Base-by-base conservation (phyloP, 805 yeast genomes). In the Ogataea angusta region DNA sequence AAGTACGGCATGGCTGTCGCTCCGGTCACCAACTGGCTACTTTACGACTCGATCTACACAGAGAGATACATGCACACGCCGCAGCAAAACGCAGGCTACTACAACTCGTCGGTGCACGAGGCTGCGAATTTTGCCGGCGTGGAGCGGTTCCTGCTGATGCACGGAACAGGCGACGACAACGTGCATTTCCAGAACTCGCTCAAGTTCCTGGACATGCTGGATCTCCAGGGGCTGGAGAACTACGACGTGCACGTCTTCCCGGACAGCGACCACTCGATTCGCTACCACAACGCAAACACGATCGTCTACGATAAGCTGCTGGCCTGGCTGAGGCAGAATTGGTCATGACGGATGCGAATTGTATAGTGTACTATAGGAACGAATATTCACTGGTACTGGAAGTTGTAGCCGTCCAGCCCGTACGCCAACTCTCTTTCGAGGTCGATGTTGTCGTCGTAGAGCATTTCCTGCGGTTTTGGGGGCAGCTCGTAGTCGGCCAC, bases 151-250 rank as follows among this genome's bases (percentile, higher is more conserved):
- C 63, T 93, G 46, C 59, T 93, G 26, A 87, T 91, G 87, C 99
- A 91, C 58, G 99, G 99, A 1, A 82, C 96, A 0, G 96, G 96
- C 4, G 99, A 93, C 64, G 99, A 93, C 63, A 93, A 93, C 54
- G 99, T 93, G 33, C 98, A 93, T 64, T 78, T 90, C 64, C 99
- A 93, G 60, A 87, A 93, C 66, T 76, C 91, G 31, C 70, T 88
- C 45, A 79, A 81, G 59, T 67, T 93, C 27, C 57, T 93, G 33
- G 98, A 93, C 64, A 66, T 75, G 50, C 70, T 91, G 40, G 82
- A 90, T 54, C 53, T 80, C 40, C 75, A 70, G n/a, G 75, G 73
- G 3, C 76, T 89, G n/a, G 95, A 86, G 56, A 93, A 93, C 63
- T 85, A 80, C 50, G 93, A 85, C 54, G 67, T 83, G 44, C 83